Conservation (phyloP, 306 rosid species). For the Lathyrus sativus region DNA sequence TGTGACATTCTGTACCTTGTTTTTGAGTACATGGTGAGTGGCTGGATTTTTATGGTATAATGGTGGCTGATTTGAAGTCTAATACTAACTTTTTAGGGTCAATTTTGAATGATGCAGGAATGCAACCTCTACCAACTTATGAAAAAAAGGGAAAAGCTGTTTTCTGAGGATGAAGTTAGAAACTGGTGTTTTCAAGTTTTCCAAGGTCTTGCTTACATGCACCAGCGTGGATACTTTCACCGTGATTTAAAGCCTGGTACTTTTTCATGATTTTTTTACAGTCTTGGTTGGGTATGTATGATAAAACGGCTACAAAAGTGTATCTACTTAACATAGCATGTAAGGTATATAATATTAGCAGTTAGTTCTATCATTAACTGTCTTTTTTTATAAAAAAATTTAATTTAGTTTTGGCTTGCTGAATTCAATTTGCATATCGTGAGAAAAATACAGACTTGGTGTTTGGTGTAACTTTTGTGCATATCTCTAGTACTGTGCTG, state of each 20-base stretch:
- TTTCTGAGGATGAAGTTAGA: constrained; percentile 79
- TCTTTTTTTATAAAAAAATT: too few species aligned
- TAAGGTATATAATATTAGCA: constrained; percentile 7
- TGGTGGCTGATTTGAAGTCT: neutral
- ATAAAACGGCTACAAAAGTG: neutral
- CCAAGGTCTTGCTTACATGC: constrained; percentile 98
- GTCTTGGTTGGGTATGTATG: constrained; percentile 30
- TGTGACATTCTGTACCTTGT: constrained; percentile 81
- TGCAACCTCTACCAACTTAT: constrained; percentile 86
- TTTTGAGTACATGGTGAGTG: constrained; percentile 91
- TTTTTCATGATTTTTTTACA: neutral
- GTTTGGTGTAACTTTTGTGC: constrained; percentile 17
- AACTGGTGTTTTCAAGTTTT: constrained; percentile 98
- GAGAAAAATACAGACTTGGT: constrained; percentile 20
- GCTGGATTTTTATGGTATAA: neutral
- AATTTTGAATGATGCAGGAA: constrained; percentile 54
- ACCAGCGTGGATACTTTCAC: constrained; percentile 96
- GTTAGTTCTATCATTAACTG: neutral
- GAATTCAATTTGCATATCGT: constrained; percentile 9
- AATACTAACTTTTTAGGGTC: constrained; percentile 18
- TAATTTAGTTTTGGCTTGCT: constrained; percentile 1
- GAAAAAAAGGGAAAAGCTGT: constrained; percentile 80
- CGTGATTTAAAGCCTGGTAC: constrained; percentile 99
- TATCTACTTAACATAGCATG: neutral
- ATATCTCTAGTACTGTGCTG: constrained; percentile 21